These are phyloP conservation scores for Mortierella alpina DNA, from an alignment of 192 early-diverging fungal genomes.

Conservation along the genomic window DNA sequence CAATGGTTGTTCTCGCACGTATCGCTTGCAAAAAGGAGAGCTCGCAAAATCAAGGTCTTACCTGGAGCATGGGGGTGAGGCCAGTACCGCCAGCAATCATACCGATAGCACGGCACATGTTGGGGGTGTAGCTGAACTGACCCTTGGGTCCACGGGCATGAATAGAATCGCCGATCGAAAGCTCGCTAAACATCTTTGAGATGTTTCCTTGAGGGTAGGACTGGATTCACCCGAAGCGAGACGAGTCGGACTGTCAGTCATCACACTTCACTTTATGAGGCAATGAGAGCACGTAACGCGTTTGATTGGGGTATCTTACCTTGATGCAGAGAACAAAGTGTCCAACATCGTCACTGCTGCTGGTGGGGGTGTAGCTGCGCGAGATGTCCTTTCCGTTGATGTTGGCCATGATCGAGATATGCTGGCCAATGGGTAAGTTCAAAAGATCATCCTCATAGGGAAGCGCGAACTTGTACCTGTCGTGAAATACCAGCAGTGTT, in stretches of 20 bases:
- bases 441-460: slow-evolving; percentile 72
- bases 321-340: slow-evolving; percentile 94
- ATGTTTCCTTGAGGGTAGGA: slow-evolving; percentile 86
- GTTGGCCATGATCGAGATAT: slow-evolving; percentile 88
- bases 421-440: slow-evolving; percentile 95
- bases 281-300: not conserved
- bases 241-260: too few relatives aligned
- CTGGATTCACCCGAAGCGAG: slow-evolving; percentile 28
- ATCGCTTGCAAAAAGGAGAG: not conserved
- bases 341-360: slow-evolving; percentile 84
- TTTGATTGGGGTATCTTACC: slow-evolving; percentile 52
- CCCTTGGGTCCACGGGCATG: slow-evolving; percentile 91
- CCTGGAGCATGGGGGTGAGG: slow-evolving; percentile 96
- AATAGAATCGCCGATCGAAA: slow-evolving; percentile 80
- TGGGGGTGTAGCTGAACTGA: slow-evolving; percentile 85
- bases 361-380: slow-evolving; percentile 94
- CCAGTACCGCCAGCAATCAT: slow-evolving; percentile 97
- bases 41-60: slow-evolving; percentile 1
- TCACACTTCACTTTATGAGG: not conserved
- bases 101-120: slow-evolving; percentile 81
- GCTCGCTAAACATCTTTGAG: slow-evolving; percentile 76
- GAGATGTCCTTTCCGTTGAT: slow-evolving; percentile 86
- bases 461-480: slow-evolving; percentile 87
- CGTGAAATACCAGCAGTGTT: not conserved
- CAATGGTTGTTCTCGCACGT: too few relatives aligned